phyloP scores from a whole-genome alignment of 2,329 filamentous ascomycete genomes.

The Exophiala lecanii-corni region DNA sequence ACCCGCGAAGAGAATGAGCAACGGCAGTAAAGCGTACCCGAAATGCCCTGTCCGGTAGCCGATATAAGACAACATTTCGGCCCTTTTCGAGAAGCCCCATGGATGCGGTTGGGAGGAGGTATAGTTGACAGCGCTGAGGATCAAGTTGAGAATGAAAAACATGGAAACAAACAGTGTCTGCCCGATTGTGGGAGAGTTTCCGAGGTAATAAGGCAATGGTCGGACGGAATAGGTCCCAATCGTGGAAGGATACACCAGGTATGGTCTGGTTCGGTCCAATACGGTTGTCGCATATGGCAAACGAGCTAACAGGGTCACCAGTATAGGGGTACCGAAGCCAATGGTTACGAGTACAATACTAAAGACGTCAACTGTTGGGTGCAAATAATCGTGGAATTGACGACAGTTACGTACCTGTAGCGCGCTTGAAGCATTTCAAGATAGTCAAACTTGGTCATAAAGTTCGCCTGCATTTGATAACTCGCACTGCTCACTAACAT shows the following conservation, averaged over 20 bases:
- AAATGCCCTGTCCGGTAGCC: constrained; percentile 30
- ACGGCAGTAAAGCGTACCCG: constrained; percentile 29
- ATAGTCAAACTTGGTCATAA: constrained; percentile 6
- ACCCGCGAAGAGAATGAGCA: constrained; percentile 33
- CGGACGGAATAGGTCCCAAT: constrained; percentile 32
- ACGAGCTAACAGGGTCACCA: constrained; percentile 21
- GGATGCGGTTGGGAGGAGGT: background rate
- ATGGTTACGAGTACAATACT: constrained; percentile 7
- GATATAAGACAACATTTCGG: background rate
- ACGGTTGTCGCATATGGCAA: constrained; percentile 28
- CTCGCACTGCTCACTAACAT: constrained; percentile 1
- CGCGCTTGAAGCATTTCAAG: constrained; percentile 2
- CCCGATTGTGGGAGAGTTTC: constrained; percentile 41
- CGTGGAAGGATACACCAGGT: constrained; percentile 30
- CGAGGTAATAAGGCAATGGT: constrained; percentile 33
- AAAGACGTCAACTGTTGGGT: background rate
- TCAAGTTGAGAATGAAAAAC: constrained; percentile 37
- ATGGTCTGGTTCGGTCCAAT: constrained; percentile 30
- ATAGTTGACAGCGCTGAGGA: constrained; percentile 25
- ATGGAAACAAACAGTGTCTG: constrained; percentile 43
- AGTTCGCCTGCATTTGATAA: constrained; percentile 1
- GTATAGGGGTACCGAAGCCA: constrained; percentile 7
- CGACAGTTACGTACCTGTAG: constrained; percentile 5
- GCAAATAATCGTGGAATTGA: background rate
- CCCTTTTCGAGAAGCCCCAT: background rate